A percentile compares a stretch with the other conserved stretches of the same genome.
phyloP scores from a whole-genome alignment of 2,329 filamentous ascomycete species.

The Lachnum nothofagi region DNA sequence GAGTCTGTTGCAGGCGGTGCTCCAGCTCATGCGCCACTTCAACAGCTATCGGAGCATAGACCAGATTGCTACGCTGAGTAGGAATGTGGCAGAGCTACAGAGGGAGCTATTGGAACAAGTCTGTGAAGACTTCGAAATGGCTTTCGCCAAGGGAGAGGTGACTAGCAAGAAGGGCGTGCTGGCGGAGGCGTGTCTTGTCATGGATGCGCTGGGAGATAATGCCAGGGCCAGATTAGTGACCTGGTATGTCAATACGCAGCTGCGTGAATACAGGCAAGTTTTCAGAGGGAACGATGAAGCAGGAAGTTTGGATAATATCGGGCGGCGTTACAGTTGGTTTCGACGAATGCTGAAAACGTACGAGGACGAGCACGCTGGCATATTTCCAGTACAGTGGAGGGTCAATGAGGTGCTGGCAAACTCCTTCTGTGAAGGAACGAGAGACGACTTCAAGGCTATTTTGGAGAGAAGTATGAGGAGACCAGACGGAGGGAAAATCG shows the following conservation, averaged over 20 bases:
- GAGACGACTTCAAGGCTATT: constrained; percentile 92
- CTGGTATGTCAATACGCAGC: constrained; percentile 97
- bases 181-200: constrained; percentile 83
- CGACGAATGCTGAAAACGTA: constrained; percentile 92
- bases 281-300: constrained; percentile 96
- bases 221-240: constrained; percentile 77
- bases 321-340: constrained; percentile 92
- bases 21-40: constrained; percentile 98
- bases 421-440: constrained; percentile 89
- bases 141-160: constrained; percentile 85
- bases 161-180: constrained; percentile 63
- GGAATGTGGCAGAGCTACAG: constrained; percentile 90
- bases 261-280: constrained; percentile 91
- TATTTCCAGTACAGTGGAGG: constrained; percentile 84
- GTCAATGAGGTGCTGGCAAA: constrained; percentile 87
- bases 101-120: constrained; percentile 90
- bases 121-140: constrained; percentile 97
- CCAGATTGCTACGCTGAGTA: constrained; percentile 88
- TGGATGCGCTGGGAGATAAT: constrained; percentile 88
- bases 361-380: constrained; percentile 81
- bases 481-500: constrained; percentile 70
- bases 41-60: constrained; percentile 97
- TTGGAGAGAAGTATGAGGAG: constrained; percentile 80
- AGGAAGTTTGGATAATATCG: constrained; percentile 93
- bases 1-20: constrained; percentile 84